Percentiles rank a stretch among this genome's conserved stretches.
phyloP scores from a whole-genome alignment of 2,329 filamentous ascomycete species.

The Zymoseptoria ardabiliae region DNA sequence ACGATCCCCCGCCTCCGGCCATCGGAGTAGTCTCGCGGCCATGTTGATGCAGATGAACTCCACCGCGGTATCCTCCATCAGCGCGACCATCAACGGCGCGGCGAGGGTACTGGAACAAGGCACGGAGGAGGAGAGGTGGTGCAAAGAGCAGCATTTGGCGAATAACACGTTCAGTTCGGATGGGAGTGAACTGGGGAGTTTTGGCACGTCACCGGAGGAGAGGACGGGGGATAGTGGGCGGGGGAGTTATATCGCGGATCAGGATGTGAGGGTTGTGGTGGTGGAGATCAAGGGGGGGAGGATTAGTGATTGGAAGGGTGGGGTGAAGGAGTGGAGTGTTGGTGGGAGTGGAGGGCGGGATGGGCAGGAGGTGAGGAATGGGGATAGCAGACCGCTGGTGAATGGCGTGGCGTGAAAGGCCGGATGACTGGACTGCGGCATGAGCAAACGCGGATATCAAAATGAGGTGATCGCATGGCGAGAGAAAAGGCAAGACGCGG shows the following conservation, averaged over 20 bases:
- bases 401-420: slow-evolving; percentile 7
- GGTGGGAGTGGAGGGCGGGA: not conserved
- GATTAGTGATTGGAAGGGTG: slow-evolving; percentile 93
- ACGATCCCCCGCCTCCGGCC: slow-evolving; percentile 56
- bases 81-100: slow-evolving; percentile 85
- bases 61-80: slow-evolving; percentile 78
- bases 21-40: slow-evolving; percentile 67
- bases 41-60: slow-evolving; percentile 88
- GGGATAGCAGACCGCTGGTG: slow-evolving; percentile 1
- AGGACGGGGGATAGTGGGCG: slow-evolving; percentile 36
- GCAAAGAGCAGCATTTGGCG: slow-evolving; percentile 72
- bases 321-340: slow-evolving; percentile 67
- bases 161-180: slow-evolving; percentile 62
- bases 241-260: slow-evolving; percentile 66
- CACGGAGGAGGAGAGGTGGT: slow-evolving; percentile 77
- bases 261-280: slow-evolving; percentile 79
- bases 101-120: slow-evolving; percentile 66
- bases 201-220: slow-evolving; percentile 2
- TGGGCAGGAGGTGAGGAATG: not conserved
- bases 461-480: too few relatives aligned
- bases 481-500: too few relatives aligned
- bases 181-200: slow-evolving; percentile 19
- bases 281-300: slow-evolving; percentile 78
- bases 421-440: too few relatives aligned
- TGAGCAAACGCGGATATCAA: too few relatives aligned